A percentile compares a stretch with the other conserved stretches of the same genome.
These are phyloP conservation scores for Dendryphion nanum DNA, from an alignment of 2,329 filamentous ascomycete species.

Conservation along the genomic window DNA sequence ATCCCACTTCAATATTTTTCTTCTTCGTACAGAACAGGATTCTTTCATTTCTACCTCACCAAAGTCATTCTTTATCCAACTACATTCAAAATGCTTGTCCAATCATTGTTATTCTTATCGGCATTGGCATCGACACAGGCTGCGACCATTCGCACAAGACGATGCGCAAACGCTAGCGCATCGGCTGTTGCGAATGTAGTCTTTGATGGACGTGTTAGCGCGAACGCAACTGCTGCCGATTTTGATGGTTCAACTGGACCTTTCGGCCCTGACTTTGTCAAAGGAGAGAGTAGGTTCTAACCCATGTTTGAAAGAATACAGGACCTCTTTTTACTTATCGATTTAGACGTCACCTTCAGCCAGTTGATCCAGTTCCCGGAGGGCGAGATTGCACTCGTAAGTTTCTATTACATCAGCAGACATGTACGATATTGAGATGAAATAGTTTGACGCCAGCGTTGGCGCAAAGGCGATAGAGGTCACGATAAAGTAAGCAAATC, in stretches of 20 bases:
- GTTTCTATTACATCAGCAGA: background rate
- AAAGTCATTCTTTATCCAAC: too few species aligned
- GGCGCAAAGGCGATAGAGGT: constrained; percentile 12
- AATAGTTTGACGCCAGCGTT: constrained; percentile 9
- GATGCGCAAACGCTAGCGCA: too few species aligned
- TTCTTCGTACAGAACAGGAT: too few species aligned
- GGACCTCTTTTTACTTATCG: background rate
- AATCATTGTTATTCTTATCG: too few species aligned
- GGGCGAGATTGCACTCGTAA: constrained; percentile 4
- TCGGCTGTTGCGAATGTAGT: constrained; percentile 7
- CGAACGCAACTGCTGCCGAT: constrained; percentile 6
- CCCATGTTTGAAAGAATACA: background rate
- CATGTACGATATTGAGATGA: background rate
- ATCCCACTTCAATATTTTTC: too few species aligned
- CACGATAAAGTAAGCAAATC: constrained; percentile 8
- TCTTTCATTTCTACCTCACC: too few species aligned
- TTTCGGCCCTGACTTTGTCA: constrained; percentile 11
- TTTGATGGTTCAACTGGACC: constrained; percentile 9
- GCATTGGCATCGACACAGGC: too few species aligned
- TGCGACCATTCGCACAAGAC: too few species aligned
- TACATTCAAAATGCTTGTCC: too few species aligned
- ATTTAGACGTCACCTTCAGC: constrained; percentile 11
- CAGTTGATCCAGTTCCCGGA: constrained; percentile 6
- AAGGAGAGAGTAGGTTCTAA: constrained; percentile 10
- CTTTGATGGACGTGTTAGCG: constrained; percentile 12